Evolutionary conservation across 768 basidiomycete species (phyloP).

Genomic region (Naganishia vishniacii): DNA sequence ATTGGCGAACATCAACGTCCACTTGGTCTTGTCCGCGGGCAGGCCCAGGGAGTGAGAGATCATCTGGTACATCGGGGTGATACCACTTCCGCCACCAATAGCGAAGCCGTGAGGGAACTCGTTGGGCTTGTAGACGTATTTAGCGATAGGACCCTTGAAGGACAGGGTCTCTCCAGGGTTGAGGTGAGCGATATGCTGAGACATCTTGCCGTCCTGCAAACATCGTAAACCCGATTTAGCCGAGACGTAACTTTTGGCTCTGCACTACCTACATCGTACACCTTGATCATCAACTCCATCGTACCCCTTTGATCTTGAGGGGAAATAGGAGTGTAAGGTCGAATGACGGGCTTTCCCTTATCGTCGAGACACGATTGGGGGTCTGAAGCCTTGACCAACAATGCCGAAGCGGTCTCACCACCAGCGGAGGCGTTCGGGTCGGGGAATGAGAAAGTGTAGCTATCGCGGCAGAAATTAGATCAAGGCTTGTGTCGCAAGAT

Average conservation of each 20-base stretch:
- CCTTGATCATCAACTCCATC: conserved; percentile 75
- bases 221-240: neutral
- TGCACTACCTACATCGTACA: conserved; percentile 51
- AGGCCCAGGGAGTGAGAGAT: conserved; percentile 62
- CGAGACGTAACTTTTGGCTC: neutral
- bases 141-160: conserved; percentile 85
- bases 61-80: conserved; percentile 57
- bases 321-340: conserved; percentile 88
- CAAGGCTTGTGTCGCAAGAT: neutral
- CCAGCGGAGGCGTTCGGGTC: conserved; percentile 37
- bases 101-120: conserved; percentile 67
- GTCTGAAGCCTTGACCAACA: conserved; percentile 70
- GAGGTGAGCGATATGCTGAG: conserved; percentile 71
- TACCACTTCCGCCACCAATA: conserved; percentile 90
- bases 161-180: conserved; percentile 73
- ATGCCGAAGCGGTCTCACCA: conserved; percentile 40
- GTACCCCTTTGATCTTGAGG: conserved; percentile 68
- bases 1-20: conserved; percentile 86
- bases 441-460: conserved; percentile 34
- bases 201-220: conserved; percentile 70
- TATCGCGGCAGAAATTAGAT: neutral
- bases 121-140: conserved; percentile 72
- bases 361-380: conserved; percentile 60
- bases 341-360: conserved; percentile 80
- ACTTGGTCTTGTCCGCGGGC: conserved; percentile 86